phyloP scores from a whole-genome alignment of 2,329 filamentous ascomycete species.

The Podosphaera xanthii region DNA sequence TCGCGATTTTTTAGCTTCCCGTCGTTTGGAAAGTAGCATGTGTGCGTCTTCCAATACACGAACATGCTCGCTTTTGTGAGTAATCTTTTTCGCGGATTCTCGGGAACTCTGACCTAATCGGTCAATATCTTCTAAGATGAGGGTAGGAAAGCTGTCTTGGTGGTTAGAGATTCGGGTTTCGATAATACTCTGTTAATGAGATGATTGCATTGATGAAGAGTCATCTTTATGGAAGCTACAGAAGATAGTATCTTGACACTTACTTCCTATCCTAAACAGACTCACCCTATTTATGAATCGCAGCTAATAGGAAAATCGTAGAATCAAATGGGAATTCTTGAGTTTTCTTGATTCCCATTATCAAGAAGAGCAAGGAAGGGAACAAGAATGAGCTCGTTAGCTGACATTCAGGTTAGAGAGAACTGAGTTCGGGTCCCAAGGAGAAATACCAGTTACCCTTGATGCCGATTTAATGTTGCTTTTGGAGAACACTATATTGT shows the following conservation, averaged over 20 bases:
- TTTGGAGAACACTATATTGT: slow-evolving; percentile 9
- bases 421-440: slow-evolving; percentile 7
- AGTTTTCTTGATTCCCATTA: slow-evolving; percentile 3
- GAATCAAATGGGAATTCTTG: slow-evolving; percentile 1
- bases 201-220: slow-evolving; percentile 2
- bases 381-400: slow-evolving; percentile 8
- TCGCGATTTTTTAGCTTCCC: slow-evolving; percentile 6
- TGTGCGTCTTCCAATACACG: slow-evolving; percentile 4
- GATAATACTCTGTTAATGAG: slow-evolving; percentile 3
- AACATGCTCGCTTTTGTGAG: neutral
- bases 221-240: too few species aligned
- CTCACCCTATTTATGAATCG: neutral
- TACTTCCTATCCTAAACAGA: too few species aligned
- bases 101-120: too few species aligned
- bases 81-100: too few species aligned
- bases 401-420: slow-evolving; percentile 11
- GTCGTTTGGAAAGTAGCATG: slow-evolving; percentile 6
- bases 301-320: slow-evolving; percentile 3
- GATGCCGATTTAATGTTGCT: slow-evolving; percentile 15
- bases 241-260: too few species aligned
- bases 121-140: neutral
- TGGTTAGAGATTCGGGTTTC: slow-evolving; percentile 3
- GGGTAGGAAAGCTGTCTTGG: neutral
- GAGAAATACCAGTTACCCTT: slow-evolving; percentile 15
- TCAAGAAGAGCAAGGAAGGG: slow-evolving; percentile 3